Evolutionary conservation across 2,329 filamentous ascomycete species (phyloP).

Genomic region (Fusarium mundagurra): DNA sequence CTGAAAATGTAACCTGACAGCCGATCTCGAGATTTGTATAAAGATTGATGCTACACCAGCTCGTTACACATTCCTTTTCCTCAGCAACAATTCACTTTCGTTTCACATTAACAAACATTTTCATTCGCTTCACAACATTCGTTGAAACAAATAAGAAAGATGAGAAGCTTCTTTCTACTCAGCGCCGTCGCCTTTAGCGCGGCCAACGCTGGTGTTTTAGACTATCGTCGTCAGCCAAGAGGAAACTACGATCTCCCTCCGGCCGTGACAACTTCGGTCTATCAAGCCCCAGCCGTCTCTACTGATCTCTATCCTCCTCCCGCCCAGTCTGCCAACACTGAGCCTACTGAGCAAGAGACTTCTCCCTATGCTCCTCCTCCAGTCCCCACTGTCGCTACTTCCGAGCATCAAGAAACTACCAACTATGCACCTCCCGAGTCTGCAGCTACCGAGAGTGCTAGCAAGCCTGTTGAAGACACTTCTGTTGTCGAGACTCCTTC

Average conservation of each 20-base stretch:
- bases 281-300: background rate
- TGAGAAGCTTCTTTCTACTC: constrained; percentile 30
- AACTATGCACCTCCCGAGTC: constrained; percentile 11
- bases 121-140: constrained; percentile 30
- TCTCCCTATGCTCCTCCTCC: constrained; percentile 11
- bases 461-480: constrained; percentile 9
- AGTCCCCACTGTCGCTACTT: constrained; percentile 14
- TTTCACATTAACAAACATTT: constrained; percentile 1
- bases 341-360: constrained; percentile 10
- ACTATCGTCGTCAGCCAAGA: constrained; percentile 2
- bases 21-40: constrained; percentile 1
- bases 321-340: background rate
- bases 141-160: constrained; percentile 14
- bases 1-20: background rate
- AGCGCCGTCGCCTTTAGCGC: constrained; percentile 19
- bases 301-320: background rate
- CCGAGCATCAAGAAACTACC: constrained; percentile 7
- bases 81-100: constrained; percentile 22
- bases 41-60: constrained; percentile 16
- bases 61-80: background rate
- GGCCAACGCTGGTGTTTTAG: constrained; percentile 25
- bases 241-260: constrained; percentile 8
- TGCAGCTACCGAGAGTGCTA: constrained; percentile 1
- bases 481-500: background rate
- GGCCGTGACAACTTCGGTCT: background rate